Conservation (phyloP, 257 asterid species). For the Leonotis leonurus region DNA sequence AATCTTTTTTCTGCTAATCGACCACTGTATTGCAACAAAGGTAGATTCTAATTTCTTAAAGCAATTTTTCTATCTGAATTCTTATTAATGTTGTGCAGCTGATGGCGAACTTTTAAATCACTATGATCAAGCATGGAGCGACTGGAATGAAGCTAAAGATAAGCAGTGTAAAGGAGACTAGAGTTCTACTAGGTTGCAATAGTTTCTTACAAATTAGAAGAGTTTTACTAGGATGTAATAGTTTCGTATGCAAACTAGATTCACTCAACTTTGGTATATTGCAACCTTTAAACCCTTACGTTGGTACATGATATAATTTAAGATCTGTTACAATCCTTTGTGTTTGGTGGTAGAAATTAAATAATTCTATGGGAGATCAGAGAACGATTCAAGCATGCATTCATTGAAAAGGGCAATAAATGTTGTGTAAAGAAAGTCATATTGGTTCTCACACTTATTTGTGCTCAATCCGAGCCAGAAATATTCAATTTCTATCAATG, state of each 20-base stretch:
- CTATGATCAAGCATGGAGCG: slow-evolving; percentile 54
- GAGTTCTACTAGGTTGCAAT: no score
- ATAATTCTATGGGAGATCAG: not conserved
- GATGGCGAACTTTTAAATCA: slow-evolving; percentile 40
- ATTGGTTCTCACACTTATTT: slow-evolving; percentile 25
- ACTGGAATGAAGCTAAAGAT: slow-evolving; percentile 45
- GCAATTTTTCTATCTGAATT: not conserved
- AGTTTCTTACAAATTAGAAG: no score
- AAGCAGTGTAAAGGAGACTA: slow-evolving; percentile 24
- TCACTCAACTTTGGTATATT: no score
- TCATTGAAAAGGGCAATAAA: not conserved
- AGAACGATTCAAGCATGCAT: not conserved
- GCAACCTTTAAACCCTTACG: no score
- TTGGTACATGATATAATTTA: no score
- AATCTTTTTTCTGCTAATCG: slow-evolving; percentile 27
- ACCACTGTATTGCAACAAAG: slow-evolving; percentile 54
- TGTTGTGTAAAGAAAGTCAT: not conserved
- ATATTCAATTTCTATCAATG: slow-evolving; percentile 8
- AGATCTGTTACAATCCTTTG: not conserved
- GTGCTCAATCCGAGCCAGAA: slow-evolving; percentile 18
- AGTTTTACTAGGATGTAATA: not conserved
- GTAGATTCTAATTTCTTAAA: slow-evolving; percentile 22
- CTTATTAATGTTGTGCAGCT: no score
- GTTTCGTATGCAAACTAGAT: no score
- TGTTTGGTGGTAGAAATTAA: not conserved